Base-by-base conservation (phyloP, 2,329 filamentous ascomycete genomes). In the Pyrenochaeta sp. region DNA sequence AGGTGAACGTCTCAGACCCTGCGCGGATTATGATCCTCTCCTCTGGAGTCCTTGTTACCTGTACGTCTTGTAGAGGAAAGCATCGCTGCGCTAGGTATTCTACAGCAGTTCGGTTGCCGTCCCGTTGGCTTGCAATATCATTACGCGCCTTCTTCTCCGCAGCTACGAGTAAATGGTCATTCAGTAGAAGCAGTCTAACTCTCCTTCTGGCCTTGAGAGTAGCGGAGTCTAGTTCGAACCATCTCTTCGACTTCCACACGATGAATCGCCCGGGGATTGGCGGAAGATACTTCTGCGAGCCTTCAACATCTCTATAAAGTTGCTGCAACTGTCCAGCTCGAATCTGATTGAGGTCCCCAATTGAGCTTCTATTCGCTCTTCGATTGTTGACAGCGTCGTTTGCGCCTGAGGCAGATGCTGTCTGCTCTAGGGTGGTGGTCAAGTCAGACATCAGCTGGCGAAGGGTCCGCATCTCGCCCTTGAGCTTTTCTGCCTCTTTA, bases 401-500 rank as follows among this genome's bases (percentile, higher is more conserved):
- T 19, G 72, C 69, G 40, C 72, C 75, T 5, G 73, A 76, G 28
- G 78, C 76, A 34, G 77, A 79, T 7, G 81, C 78, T 2, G 81
- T 81, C 68, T 83, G 81, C 15, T 78, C 78, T 45, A 84, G 63
- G 1, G 81, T 80, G 2, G 71, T 73, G 3, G 81, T 98, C 55
- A 99, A 85, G 65, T 99, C 95, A 2, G 92, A 89, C 90, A 99
- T 97, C 51, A 98, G 84, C 64, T 92, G 92, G 44, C 91, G 88
- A 32, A 99, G 85, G 6, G 91, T 91, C 51, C 92, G 88, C 95
- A 99, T 98, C 77, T 99, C 95, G 54, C 88, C 88, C 80, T 98
- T 98, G 56, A 99, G 87, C 81, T 97, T 97, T 79, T 99, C 95
- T 1, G 96, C 95, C 80, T 99, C 95, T 79, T 98, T 97, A 76